Base-by-base conservation (phyloP, 768 basidiomycete species). In the Kwoniella pini region DNA sequence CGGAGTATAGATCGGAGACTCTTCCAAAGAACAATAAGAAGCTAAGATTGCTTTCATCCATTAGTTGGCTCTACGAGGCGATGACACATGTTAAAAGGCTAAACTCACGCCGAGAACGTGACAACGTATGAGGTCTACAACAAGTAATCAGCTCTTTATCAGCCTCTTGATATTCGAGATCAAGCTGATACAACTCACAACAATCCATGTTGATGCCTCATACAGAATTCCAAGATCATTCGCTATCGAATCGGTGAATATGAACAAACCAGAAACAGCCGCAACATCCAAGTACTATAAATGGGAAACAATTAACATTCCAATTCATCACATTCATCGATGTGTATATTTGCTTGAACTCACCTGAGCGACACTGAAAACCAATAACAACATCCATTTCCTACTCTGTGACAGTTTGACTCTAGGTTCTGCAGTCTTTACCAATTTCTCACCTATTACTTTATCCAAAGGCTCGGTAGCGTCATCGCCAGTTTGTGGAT, bases 21-120 rank as follows among this genome's bases (percentile, higher is more conserved):
- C 74, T 55, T 1, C 74, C 74, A 54, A 59, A 71, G 60, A 74
- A 67, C 2, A 76, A 65, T 6, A 76, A 58, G 58, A 72, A 68
- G 1, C 48, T 49, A 19, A 13, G 11, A 15, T 10, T 6, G 40
- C n/a, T 10, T 6, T 5, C 19, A n/a, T 10, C 5, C 5, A n/a
- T 43, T 43, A 13, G 40, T 6, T 13, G 19, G 6, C 9, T 43
- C 33, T 36, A 43, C 42, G n/a, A 6, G 9, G 6, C 42, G 19
- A n/a, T 12, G 19, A 21, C 42, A 10, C 19, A n/a, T 43, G 42
- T 6, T 12, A 6, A 10, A 43, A 21, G 19, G 9, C 9, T 10
- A 9, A 6, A 49, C 48, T n/a, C 26, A 68, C 7, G 68, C 38
- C 4, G 67, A 61, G 52, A 76, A 76, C 10, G 74, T 67, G 19